These are phyloP conservation scores for Daedalea quercina DNA, from an alignment of 768 basidiomycete genomes.

Conservation along the genomic window DNA sequence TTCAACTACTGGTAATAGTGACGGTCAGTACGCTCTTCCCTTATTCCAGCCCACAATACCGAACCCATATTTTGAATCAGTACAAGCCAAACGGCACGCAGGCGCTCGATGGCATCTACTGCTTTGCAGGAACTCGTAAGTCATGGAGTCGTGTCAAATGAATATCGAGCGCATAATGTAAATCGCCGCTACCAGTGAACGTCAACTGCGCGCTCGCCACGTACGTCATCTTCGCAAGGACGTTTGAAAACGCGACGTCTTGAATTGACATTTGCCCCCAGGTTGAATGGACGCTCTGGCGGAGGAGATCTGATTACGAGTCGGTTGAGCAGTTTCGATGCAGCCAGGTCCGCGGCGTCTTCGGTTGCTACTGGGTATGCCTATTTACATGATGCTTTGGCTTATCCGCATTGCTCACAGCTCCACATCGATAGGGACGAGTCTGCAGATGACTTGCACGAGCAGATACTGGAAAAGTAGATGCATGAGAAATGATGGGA, in stretches of 20 bases:
- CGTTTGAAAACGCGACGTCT: not conserved
- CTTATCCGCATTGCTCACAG: no score
- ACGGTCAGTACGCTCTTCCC: not conserved
- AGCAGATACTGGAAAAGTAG: no score
- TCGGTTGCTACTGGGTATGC: no score
- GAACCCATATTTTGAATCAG: not conserved
- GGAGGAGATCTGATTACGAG: not conserved
- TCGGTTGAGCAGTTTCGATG: not conserved
- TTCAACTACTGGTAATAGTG: not conserved
- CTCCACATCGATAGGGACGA: no score
- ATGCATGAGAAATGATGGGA: no score
- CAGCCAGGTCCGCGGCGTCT: no score
- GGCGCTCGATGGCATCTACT: not conserved
- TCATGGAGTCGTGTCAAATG: not conserved
- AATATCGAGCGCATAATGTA: not conserved
- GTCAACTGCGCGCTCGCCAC: not conserved
- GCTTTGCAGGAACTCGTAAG: slow-evolving; percentile 1
- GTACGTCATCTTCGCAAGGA: not conserved
- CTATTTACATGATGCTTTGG: no score
- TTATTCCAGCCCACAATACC: not conserved
- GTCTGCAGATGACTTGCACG: no score
- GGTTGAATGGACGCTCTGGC: not conserved
- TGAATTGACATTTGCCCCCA: not conserved
- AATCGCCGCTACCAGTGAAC: not conserved
- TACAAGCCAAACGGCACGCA: slow-evolving; percentile 1